Evolutionary conservation across 2,329 filamentous ascomycete genomes (phyloP).

Genomic region (Calonectria pseudoturangicola): DNA sequence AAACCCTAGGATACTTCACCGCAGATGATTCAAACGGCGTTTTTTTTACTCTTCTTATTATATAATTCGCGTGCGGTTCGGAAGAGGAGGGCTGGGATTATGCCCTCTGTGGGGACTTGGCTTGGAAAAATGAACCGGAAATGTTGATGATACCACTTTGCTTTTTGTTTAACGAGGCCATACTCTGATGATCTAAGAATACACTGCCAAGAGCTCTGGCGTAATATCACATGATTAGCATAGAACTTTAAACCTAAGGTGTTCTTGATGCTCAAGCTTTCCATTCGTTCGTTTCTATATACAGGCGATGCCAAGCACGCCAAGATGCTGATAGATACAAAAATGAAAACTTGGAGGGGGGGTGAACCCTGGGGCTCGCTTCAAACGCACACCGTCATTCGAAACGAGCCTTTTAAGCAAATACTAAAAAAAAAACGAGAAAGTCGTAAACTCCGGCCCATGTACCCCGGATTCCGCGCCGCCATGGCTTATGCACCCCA

Average conservation of each 20-base stretch:
- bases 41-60: neutral
- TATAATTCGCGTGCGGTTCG: neutral
- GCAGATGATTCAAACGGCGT: neutral
- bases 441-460: conserved; percentile 50
- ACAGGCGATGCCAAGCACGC: conserved; percentile 35
- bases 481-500: conserved; percentile 50
- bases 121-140: conserved; percentile 26
- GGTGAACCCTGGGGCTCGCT: conserved; percentile 4
- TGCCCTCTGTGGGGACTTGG: neutral
- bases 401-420: conserved; percentile 22
- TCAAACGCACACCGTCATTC: conserved; percentile 5
- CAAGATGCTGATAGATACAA: conserved; percentile 39
- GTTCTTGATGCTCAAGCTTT: conserved; percentile 16
- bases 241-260: conserved; percentile 10
- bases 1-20: neutral
- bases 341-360: conserved; percentile 8
- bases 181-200: neutral
- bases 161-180: conserved; percentile 24
- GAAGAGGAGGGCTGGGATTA: neutral
- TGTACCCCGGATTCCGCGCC: conserved; percentile 49
- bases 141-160: conserved; percentile 40
- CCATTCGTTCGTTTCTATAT: conserved; percentile 37
- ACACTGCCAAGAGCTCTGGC: neutral
- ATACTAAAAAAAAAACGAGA: conserved; percentile 34
- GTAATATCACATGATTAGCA: conserved; percentile 26